Percentiles rank a stretch among this genome's conserved stretches.
Evolutionary conservation across 169 alveolate genomes (phyloP).

Genomic region (Plasmodium gaboni): DNA sequence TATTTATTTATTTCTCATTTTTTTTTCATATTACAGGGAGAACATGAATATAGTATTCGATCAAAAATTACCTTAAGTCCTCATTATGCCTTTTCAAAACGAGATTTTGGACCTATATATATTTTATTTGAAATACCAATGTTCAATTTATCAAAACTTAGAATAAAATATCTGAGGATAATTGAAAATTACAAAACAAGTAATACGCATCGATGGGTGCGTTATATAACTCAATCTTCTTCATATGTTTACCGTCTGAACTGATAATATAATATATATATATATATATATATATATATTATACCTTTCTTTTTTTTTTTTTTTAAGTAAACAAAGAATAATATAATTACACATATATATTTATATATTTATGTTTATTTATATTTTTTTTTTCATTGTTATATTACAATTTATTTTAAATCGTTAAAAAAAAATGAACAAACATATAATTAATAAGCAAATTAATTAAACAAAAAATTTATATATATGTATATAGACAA

Average conservation of each 20-base stretch:
- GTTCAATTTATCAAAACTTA: conserved; percentile 94
- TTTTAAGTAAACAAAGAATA: too few species aligned
- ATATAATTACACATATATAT: too few species aligned
- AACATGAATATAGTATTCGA: conserved; percentile 42
- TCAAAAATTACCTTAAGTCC: conserved; percentile 81
- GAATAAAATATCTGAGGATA: conserved; percentile 93
- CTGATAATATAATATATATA: conserved; percentile 6
- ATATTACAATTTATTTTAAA: not conserved
- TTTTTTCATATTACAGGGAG: conserved; percentile 41
- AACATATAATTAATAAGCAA: not conserved
- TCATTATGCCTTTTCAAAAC: conserved; percentile 81
- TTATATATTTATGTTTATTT: not conserved
- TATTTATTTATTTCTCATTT: conserved; percentile 24
- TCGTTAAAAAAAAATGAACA: not conserved
- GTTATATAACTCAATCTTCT: conserved; percentile 94
- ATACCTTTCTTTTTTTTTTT: too few species aligned
- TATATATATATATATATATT: too few species aligned
- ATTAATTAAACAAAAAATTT: conserved; percentile 5
- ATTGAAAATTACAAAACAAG: conserved; percentile 88
- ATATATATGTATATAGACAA: not conserved
- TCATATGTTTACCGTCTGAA: conserved; percentile 93
- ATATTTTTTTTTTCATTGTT: not conserved
- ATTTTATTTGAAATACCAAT: conserved; percentile 96
- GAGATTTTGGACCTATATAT: conserved; percentile 93
- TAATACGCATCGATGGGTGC: conserved; percentile 96